phyloP scores from a whole-genome alignment of 2,329 filamentous ascomycete species.

The Venturia effusa region DNA sequence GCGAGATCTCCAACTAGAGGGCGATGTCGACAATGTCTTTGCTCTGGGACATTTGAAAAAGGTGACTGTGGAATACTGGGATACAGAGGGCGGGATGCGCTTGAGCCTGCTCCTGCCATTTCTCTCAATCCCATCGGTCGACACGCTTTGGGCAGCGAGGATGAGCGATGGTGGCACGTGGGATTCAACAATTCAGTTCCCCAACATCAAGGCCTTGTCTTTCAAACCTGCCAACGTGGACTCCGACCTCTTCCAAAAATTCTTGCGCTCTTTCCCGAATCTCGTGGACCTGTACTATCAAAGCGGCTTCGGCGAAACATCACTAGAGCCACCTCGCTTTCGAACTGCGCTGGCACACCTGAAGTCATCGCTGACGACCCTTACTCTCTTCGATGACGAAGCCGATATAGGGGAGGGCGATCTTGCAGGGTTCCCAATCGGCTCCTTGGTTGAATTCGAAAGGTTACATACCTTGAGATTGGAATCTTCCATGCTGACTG shows the following conservation, averaged over 20 bases:
- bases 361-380: background rate
- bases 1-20: background rate
- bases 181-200: background rate
- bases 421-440: background rate
- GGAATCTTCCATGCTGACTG: background rate
- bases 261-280: background rate
- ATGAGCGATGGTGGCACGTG: background rate
- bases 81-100: background rate
- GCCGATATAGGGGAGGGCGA: background rate
- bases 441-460: background rate
- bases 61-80: background rate
- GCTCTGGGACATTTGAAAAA: background rate
- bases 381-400: background rate
- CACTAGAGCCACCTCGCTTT: background rate
- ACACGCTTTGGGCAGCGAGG: background rate
- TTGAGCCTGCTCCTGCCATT: background rate
- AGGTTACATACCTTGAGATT: background rate
- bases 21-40: background rate
- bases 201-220: background rate
- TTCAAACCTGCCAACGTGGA: background rate
- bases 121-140: background rate
- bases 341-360: background rate
- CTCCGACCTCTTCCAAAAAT: background rate
- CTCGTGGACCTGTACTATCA: background rate
- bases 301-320: background rate